A percentile compares a stretch with the other conserved stretches of the same genome.
Evolutionary conservation across 805 yeast species (phyloP).

Genomic region (Jamesozyma jinghongensis): DNA sequence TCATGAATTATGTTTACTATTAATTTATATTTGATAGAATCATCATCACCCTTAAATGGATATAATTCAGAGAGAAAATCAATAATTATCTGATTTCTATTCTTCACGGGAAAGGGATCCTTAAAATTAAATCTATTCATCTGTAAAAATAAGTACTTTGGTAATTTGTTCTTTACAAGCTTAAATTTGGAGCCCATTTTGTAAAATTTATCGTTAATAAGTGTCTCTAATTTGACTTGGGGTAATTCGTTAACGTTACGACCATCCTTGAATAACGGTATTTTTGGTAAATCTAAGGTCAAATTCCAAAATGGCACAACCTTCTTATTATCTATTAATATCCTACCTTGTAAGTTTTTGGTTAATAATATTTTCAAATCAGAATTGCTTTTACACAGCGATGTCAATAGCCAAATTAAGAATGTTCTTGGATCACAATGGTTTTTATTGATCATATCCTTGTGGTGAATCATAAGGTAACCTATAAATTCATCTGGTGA

Average conservation of each 20-base stretch:
- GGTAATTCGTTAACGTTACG: constrained; percentile 39
- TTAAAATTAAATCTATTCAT: constrained; percentile 41
- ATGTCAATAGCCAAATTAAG: constrained; percentile 51
- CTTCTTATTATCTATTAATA: constrained; percentile 12
- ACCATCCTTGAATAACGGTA: constrained; percentile 47
- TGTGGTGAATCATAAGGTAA: constrained; percentile 36
- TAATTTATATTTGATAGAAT: constrained; percentile 33
- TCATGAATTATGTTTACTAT: constrained; percentile 41
- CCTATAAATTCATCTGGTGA: constrained; percentile 61
- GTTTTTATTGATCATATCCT: constrained; percentile 30
- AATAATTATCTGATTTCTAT: constrained; percentile 53
- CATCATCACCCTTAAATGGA: constrained; percentile 16
- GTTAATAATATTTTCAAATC: constrained; percentile 26
- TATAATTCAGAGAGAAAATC: constrained; percentile 40
- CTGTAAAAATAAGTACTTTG: constrained; percentile 47
- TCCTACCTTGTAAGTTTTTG: constrained; percentile 44
- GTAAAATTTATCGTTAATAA: constrained; percentile 37
- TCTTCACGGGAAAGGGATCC: constrained; percentile 29
- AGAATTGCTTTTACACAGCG: constrained; percentile 29
- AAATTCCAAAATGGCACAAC: constrained; percentile 28
- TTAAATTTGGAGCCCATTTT: constrained; percentile 7
- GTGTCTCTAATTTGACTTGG: constrained; percentile 37
- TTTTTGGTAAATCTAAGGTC: constrained; percentile 50
- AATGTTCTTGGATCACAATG: constrained; percentile 45
- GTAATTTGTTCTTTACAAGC: constrained; percentile 37